These are phyloP conservation scores for Aspergillus kassunensis DNA, from an alignment of 495 filamentous ascomycete genomes.

Conservation along the genomic window DNA sequence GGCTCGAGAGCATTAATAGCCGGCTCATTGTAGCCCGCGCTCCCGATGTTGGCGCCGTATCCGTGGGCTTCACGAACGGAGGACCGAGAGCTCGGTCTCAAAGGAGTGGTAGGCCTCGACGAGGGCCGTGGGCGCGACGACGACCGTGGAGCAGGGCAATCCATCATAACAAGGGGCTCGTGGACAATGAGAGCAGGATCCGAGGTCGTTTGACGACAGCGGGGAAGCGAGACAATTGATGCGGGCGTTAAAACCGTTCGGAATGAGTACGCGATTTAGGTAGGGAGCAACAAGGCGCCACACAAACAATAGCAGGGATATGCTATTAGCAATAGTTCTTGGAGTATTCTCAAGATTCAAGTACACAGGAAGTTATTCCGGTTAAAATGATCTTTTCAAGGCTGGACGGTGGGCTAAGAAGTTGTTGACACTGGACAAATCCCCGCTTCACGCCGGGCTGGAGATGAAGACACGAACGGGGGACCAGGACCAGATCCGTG, in stretches of 20 bases:
- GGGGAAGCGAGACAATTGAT: constrained; percentile 4
- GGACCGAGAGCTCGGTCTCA: constrained; percentile 85
- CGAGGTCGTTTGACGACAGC: constrained; percentile 5
- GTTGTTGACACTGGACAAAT: background rate
- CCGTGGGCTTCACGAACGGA: constrained; percentile 72
- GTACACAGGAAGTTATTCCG: background rate
- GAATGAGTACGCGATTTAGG: constrained; percentile 11
- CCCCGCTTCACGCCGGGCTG: constrained; percentile 4
- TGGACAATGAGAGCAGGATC: background rate
- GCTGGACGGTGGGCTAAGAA: background rate
- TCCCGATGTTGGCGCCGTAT: constrained; percentile 40
- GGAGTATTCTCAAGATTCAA: no score
- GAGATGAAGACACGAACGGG: no score
- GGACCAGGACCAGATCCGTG: no score
- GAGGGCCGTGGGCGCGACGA: constrained; percentile 42
- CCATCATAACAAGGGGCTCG: constrained; percentile 25
- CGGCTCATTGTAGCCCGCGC: constrained; percentile 50
- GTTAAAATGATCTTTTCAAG: background rate
- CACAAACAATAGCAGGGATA: background rate
- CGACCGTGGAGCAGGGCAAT: constrained; percentile 31
- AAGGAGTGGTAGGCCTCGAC: constrained; percentile 87
- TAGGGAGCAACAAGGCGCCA: constrained; percentile 1
- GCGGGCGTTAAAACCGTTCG: background rate
- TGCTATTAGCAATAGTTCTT: background rate
- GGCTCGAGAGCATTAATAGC: constrained; percentile 82